These are phyloP conservation scores for Geotrichum aggregatum DNA, from an alignment of 1,139 yeast genomes.

Conservation along the genomic window DNA sequence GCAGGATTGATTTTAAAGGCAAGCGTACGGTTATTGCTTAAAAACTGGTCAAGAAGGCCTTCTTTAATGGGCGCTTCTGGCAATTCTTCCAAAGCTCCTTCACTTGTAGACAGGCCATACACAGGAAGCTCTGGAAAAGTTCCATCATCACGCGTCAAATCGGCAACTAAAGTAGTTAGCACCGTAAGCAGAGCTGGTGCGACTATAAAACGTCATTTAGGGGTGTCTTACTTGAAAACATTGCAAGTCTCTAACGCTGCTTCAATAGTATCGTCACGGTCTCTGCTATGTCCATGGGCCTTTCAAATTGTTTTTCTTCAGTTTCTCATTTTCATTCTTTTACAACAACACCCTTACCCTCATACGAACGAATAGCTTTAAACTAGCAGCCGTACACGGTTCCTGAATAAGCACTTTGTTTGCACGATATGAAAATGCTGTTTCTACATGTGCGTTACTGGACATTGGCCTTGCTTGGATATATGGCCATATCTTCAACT, in stretches of 20 bases:
- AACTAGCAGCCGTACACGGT: too few species aligned
- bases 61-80: conserved; percentile 35
- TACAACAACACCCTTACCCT: not conserved
- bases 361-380: too few species aligned
- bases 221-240: conserved; percentile 14
- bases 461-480: too few species aligned
- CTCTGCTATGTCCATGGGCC: not conserved
- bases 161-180: conserved; percentile 4
- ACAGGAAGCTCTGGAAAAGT: conserved; percentile 12
- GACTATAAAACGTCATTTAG: too few species aligned
- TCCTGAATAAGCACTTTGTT: too few species aligned
- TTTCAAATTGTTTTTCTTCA: not conserved
- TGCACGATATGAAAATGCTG: too few species aligned
- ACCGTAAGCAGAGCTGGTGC: not conserved
- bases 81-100: conserved; percentile 12
- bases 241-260: not conserved
- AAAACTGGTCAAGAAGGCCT: conserved; percentile 36
- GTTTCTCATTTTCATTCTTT: not conserved
- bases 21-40: conserved; percentile 39
- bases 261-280: not conserved
- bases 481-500: too few species aligned
- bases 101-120: conserved; percentile 14
- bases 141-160: conserved; percentile 14
- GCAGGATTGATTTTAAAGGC: conserved; percentile 44
- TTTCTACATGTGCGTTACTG: too few species aligned